Conservation (phyloP, 495 filamentous ascomycete genomes). For the Chaetomium fimeti region DNA sequence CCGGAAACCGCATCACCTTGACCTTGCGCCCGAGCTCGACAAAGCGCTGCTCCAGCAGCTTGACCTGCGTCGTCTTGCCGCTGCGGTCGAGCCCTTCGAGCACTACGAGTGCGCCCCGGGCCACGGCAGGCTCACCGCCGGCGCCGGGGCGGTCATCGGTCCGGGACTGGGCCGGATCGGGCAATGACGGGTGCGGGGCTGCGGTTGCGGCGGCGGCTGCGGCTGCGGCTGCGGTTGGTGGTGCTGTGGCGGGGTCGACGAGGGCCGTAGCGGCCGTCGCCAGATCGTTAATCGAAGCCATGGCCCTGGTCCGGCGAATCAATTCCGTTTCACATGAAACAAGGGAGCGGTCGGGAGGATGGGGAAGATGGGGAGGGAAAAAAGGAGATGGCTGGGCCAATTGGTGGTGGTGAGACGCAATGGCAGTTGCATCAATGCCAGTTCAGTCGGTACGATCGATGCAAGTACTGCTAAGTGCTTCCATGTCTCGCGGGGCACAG, state of each 20-base stretch:
- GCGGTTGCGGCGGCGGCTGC: neutral
- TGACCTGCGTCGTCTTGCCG: constrained; percentile 93
- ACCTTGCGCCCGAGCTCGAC: constrained; percentile 60
- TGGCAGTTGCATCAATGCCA: neutral
- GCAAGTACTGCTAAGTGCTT: constrained; percentile 1
- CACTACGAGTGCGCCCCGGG: constrained; percentile 75
- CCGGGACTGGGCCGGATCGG: constrained; percentile 11
- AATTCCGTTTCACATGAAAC: neutral
- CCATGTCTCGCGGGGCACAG: neutral
- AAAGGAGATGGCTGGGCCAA: constrained; percentile 19
- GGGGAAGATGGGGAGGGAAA: neutral
- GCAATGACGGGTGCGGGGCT: constrained; percentile 17
- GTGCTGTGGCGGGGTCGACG: constrained; percentile 20
- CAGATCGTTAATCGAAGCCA: constrained; percentile 49
- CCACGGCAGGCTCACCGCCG: constrained; percentile 4
- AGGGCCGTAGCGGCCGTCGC: constrained; percentile 43
- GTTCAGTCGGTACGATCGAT: neutral
- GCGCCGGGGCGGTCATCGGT: neutral
- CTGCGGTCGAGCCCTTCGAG: constrained; percentile 93
- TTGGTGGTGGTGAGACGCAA: constrained; percentile 5
- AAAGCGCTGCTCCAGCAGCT: constrained; percentile 63
- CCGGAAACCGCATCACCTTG: constrained; percentile 81
- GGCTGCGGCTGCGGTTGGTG: neutral
- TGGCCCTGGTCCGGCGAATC: constrained; percentile 18
- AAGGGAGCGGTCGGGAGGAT: neutral